Evolutionary conservation across 129 eudicot species (phyloP), one percentile per base, ranked within the genome.

Genomic region (Flaveria robusta): DNA sequence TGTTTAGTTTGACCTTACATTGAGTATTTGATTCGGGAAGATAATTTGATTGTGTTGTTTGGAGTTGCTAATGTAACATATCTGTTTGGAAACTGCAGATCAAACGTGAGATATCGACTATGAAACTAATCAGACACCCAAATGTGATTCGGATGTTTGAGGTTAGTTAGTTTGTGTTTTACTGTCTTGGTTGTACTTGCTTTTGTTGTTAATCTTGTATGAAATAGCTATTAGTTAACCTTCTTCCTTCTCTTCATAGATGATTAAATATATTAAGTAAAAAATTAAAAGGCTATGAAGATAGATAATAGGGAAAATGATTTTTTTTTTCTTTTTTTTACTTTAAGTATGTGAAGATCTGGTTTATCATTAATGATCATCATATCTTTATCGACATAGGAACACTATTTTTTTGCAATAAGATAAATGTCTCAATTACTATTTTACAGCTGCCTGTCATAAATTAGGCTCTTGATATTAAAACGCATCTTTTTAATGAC

Each of bases 41-140:
- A 66, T 67, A 7, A 15, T 49, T 27, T 18, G 39, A 50, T n/a
- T 71, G 52, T 9, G 60, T 34, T 75, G 43, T 77, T 66, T 71
- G 49, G 65, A 39, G 39, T 34, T 34, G 39, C 39, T 34, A 4
- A 34, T 34, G 39, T 34, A 0, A 34, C 39, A 5, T 66, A 26
- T 79, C 5, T 26, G 43, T 20, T 29, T 62, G 42, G 43, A 15
- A 49, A 68, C 74, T 92, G 90, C 96, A 92, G 98, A 92, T 92
- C 79, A 92, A 92, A 82, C 91, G 98, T n/a, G 98, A 92, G 85
- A 92, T 92, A 37, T 90, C 98, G 74, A 92, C 96, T 62, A 92
- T 92, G 98, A 92, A 92, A 86, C 71, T 92, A 15, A 86, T 92
- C 65, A 85, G 98, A 73, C 98, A 92, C 80, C 98, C 98, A 6